Evolutionary conservation across 225 moss, liverwort and hornwort genomes (phyloP).

Genomic region (Sphagnum contortum): DNA sequence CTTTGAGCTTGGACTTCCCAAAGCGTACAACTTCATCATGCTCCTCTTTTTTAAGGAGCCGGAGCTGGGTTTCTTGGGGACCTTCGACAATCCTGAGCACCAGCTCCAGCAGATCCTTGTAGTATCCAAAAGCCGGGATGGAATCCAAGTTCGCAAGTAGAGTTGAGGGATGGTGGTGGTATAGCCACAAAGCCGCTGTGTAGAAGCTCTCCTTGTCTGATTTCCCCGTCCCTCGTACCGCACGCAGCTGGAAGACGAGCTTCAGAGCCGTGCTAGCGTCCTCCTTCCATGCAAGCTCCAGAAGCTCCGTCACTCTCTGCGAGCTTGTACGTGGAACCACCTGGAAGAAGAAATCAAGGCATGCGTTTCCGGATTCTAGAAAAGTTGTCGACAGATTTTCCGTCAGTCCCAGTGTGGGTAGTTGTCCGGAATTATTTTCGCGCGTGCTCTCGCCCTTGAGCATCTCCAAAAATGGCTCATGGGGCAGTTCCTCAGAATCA

Average conservation of each 20-base stretch:
- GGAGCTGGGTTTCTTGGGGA: constrained; percentile 27
- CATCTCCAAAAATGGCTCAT: too few species aligned
- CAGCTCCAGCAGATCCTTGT: constrained; percentile 72
- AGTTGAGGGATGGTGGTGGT: constrained; percentile 51
- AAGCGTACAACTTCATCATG: constrained; percentile 22
- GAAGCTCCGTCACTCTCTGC: constrained; percentile 14
- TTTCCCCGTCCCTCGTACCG: constrained; percentile 75
- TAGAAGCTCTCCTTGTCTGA: constrained; percentile 68
- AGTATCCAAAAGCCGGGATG: constrained; percentile 67
- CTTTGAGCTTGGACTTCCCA: not conserved
- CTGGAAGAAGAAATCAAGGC: constrained; percentile 76
- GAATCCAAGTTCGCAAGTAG: constrained; percentile 39
- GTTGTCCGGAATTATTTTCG: too few species aligned
- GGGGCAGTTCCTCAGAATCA: too few species aligned
- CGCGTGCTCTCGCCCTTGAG: too few species aligned
- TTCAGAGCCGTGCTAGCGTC: constrained; percentile 57
- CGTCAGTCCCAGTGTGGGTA: constrained; percentile 36
- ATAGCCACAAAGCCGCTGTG: constrained; percentile 53
- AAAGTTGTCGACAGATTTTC: constrained; percentile 60
- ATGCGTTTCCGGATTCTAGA: constrained; percentile 42
- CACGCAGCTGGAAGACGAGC: constrained; percentile 65
- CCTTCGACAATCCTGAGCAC: constrained; percentile 61
- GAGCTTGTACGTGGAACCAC: constrained; percentile 41
- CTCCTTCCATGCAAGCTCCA: constrained; percentile 59
- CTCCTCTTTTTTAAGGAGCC: constrained; percentile 27